Evolutionary conservation across 768 basidiomycete species (phyloP).

Genomic region (Coprinopsis sp.): DNA sequence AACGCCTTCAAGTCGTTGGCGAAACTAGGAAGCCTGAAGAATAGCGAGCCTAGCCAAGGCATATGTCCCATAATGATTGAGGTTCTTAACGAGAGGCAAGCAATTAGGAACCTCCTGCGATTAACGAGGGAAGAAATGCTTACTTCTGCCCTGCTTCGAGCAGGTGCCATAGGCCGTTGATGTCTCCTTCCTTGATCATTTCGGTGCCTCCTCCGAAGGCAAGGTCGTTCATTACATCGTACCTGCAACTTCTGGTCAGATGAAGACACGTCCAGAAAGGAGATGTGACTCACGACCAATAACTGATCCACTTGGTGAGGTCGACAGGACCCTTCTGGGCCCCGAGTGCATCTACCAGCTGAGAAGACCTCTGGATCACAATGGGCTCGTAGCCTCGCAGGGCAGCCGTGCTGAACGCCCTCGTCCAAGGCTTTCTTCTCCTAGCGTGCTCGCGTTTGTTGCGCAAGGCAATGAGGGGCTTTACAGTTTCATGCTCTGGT

Average conservation of each 20-base stretch:
- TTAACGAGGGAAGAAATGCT: neutral
- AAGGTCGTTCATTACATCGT: slow-evolving; percentile 37
- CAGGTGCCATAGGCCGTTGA: slow-evolving; percentile 21
- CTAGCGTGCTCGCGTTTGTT: slow-evolving; percentile 41
- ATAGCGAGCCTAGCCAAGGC: slow-evolving; percentile 13
- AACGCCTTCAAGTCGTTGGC: slow-evolving; percentile 7
- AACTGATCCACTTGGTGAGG: slow-evolving; percentile 31
- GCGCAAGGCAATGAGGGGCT: slow-evolving; percentile 31
- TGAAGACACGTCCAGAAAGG: neutral
- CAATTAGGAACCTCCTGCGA: neutral
- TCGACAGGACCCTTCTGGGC: slow-evolving; percentile 25
- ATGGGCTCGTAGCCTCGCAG: slow-evolving; percentile 43
- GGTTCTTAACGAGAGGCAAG: slow-evolving; percentile 2
- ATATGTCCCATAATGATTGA: slow-evolving; percentile 12
- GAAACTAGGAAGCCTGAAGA: slow-evolving; percentile 5
- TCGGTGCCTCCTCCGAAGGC: slow-evolving; percentile 29
- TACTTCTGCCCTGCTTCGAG: slow-evolving; percentile 25
- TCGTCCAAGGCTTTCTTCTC: slow-evolving; percentile 46
- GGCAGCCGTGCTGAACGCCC: slow-evolving; percentile 41
- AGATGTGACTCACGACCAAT: slow-evolving; percentile 29
- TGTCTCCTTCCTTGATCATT: slow-evolving; percentile 28
- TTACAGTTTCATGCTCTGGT: slow-evolving; percentile 32
- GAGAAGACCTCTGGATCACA: slow-evolving; percentile 30
- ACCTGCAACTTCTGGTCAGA: slow-evolving; percentile 16
- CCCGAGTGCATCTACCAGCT: slow-evolving; percentile 36